These are phyloP conservation scores for Suhomyces wounanorum DNA, from an alignment of 1,139 yeast genomes.

Conservation along the genomic window DNA sequence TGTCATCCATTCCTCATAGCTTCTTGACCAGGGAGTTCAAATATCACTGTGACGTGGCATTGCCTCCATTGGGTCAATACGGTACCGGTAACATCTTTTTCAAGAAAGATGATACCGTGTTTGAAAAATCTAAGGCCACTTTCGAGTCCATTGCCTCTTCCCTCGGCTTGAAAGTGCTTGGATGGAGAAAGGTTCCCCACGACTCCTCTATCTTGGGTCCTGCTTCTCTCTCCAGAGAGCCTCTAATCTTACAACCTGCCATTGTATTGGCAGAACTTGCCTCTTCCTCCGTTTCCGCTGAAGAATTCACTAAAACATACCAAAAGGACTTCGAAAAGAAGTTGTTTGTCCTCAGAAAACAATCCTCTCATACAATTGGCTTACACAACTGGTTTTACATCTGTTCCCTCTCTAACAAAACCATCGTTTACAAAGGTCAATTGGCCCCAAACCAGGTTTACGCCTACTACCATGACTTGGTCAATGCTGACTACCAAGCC, in stretches of 20 bases:
- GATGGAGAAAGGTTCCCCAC: constrained; percentile 96
- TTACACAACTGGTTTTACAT: constrained; percentile 97
- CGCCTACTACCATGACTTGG: constrained; percentile 89
- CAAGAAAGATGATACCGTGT: constrained; percentile 71
- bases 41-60: constrained; percentile 55
- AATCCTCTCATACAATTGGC: constrained; percentile 87
- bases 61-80: constrained; percentile 83
- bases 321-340: constrained; percentile 77
- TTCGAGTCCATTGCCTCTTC: constrained; percentile 80
- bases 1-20: constrained; percentile 88
- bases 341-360: constrained; percentile 84
- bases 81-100: constrained; percentile 95
- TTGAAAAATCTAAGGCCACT: constrained; percentile 67
- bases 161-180: constrained; percentile 79
- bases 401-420: constrained; percentile 85
- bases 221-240: constrained; percentile 92
- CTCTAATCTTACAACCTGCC: constrained; percentile 84
- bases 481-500: constrained; percentile 89
- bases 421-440: constrained; percentile 97
- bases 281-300: constrained; percentile 42
- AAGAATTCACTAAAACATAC: constrained; percentile 57
- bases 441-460: constrained; percentile 95
- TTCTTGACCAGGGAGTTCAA: constrained; percentile 84
- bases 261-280: constrained; percentile 67
- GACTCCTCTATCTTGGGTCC: constrained; percentile 93